Evolutionary conservation across 148 eudicot genomes (phyloP).

Genomic region (Rhododendron vialii): DNA sequence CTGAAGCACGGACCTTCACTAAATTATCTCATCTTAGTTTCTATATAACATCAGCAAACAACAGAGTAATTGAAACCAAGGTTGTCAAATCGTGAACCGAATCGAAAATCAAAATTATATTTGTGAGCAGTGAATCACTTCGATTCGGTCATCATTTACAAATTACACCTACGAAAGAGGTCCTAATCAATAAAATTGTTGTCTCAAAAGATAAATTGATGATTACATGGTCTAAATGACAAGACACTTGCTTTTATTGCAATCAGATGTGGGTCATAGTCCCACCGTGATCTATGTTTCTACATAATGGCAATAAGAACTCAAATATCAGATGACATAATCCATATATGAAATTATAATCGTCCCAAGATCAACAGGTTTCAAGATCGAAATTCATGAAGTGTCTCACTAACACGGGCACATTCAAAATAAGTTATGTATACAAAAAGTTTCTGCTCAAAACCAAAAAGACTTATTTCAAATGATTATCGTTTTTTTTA

Average conservation of each 20-base stretch:
- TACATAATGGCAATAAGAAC: too few species aligned
- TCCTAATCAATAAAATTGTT: neutral
- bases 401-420: too few species aligned
- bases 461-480: neutral
- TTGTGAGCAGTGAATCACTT: neutral
- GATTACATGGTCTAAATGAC: neutral
- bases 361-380: too few species aligned
- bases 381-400: too few species aligned
- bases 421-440: neutral
- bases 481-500: neutral
- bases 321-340: too few species aligned
- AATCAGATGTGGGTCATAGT: too few species aligned
- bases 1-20: conserved; percentile 84
- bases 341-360: too few species aligned
- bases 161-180: neutral
- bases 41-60: neutral
- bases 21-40: conserved; percentile 12
- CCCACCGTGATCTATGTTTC: too few species aligned
- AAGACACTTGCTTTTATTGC: too few species aligned
- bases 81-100: neutral
- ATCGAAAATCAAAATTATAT: neutral
- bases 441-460: too few species aligned
- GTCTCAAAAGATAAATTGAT: neutral
- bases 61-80: neutral
- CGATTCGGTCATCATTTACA: neutral